A percentile compares a stretch with the other conserved stretches of the same genome.
Evolutionary conservation across 345 rosid genomes (phyloP).

Genomic region (Luvunga scandens): DNA sequence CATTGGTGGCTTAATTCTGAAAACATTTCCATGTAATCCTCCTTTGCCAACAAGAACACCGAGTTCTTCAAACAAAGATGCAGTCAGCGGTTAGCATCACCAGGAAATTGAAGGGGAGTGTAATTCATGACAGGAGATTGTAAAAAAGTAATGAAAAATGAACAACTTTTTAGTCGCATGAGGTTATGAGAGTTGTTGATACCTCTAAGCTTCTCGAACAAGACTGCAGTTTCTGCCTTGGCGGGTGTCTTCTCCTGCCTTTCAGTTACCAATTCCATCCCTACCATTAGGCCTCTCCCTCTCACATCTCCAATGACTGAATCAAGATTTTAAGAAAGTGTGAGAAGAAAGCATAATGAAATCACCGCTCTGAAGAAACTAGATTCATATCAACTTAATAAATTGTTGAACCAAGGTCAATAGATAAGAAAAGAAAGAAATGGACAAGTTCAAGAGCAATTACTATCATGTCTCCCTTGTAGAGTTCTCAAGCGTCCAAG

Average conservation of each 20-base stretch:
- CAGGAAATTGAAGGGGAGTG: neutral
- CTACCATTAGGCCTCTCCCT: slow-evolving; percentile 91
- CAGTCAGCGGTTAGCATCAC: slow-evolving; percentile 5
- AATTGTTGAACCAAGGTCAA: neutral
- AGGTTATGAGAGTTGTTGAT: neutral
- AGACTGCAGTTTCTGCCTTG: slow-evolving; percentile 68
- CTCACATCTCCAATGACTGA: slow-evolving; percentile 90
- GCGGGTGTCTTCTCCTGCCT: slow-evolving; percentile 82
- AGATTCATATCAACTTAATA: neutral
- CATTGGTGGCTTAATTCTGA: slow-evolving; percentile 95
- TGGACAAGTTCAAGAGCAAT: slow-evolving; percentile 21
- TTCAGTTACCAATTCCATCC: slow-evolving; percentile 79
- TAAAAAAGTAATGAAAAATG: neutral
- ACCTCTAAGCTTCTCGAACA: slow-evolving; percentile 90
- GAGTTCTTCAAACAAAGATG: slow-evolving; percentile 47
- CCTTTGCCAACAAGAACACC: slow-evolving; percentile 89
- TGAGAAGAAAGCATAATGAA: neutral
- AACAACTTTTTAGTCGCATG: neutral
- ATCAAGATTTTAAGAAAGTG: slow-evolving; percentile 6
- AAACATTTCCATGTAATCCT: slow-evolving; percentile 83
- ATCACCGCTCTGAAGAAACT: neutral
- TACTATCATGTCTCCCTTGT: slow-evolving; percentile 74
- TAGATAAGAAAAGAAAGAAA: neutral
- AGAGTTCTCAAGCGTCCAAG: slow-evolving; percentile 63
- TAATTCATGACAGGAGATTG: neutral